Percentiles rank a stretch among this genome's conserved stretches.
Evolutionary conservation across 1,284 basidiomycete species (phyloP).

Genomic region (Cutaneotrichosporon mucoides): DNA sequence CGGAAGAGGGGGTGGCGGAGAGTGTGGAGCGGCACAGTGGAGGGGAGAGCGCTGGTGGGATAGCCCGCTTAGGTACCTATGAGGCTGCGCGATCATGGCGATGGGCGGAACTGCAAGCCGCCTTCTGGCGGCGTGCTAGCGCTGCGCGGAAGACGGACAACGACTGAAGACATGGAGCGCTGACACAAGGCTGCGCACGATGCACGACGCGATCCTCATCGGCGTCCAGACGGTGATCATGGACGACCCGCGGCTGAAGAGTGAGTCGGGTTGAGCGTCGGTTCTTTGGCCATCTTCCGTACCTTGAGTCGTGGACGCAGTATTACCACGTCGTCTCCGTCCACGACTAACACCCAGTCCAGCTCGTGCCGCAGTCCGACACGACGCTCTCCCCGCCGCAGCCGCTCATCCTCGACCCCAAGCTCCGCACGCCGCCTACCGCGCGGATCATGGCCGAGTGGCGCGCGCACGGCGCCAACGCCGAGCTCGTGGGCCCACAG

Average conservation of each 20-base stretch:
- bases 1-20: too few species aligned
- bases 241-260: conserved; percentile 89
- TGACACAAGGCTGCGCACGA: conserved; percentile 65
- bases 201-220: conserved; percentile 89
- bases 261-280: conserved; percentile 52
- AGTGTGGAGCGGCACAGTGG: too few species aligned
- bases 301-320: too few species aligned
- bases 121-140: too few species aligned
- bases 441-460: conserved; percentile 63
- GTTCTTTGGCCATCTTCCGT: too few species aligned
- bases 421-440: conserved; percentile 61
- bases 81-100: too few species aligned
- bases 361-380: conserved; percentile 30
- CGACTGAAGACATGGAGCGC: background rate
- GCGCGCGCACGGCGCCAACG: conserved; percentile 6
- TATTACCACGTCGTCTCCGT: too few species aligned
- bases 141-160: too few species aligned
- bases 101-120: too few species aligned
- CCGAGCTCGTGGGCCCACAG: conserved; percentile 43
- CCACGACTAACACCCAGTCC: conserved; percentile 20
- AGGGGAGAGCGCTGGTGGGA: too few species aligned
- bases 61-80: too few species aligned
- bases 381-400: conserved; percentile 54
- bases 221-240: conserved; percentile 86
- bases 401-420: conserved; percentile 78